Evolutionary conservation across 2,329 filamentous ascomycete species (phyloP).

Genomic region (Neofusicoccum umdonicola): DNA sequence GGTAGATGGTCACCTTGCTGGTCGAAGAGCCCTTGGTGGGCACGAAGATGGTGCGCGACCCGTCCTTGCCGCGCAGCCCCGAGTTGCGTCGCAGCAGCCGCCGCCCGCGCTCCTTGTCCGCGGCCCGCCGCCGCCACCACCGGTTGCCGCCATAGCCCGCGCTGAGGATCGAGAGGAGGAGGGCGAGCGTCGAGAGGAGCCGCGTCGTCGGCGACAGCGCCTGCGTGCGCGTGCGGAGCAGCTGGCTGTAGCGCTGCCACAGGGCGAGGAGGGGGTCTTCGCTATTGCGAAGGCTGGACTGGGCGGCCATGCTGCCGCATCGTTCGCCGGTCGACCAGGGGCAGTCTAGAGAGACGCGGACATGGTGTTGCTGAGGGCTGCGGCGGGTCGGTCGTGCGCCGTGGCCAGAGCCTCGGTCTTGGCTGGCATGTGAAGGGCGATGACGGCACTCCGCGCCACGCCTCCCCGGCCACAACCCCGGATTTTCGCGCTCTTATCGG

Average conservation of each 20-base stretch:
- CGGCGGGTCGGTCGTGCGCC: not conserved
- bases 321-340: not conserved
- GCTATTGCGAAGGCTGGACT: conserved; percentile 68
- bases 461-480: not conserved
- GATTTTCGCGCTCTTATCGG: conserved; percentile 8
- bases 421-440: conserved; percentile 6
- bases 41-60: conserved; percentile 90
- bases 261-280: conserved; percentile 46
- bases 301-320: conserved; percentile 67
- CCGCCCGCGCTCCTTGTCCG: conserved; percentile 78
- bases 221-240: conserved; percentile 53
- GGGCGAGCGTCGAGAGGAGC: conserved; percentile 71
- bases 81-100: conserved; percentile 87
- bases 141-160: conserved; percentile 74
- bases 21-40: conserved; percentile 78
- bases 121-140: conserved; percentile 70
- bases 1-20: conserved; percentile 85
- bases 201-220: conserved; percentile 68
- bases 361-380: not conserved
- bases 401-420: conserved; percentile 5
- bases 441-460: conserved; percentile 3
- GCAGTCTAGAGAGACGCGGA: not conserved
- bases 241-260: conserved; percentile 49
- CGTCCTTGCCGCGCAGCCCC: conserved; percentile 89
- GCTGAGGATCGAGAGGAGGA: conserved; percentile 75